phyloP scores from a whole-genome alignment of 805 yeast species.

The Metschnikowia amazonensis region DNA sequence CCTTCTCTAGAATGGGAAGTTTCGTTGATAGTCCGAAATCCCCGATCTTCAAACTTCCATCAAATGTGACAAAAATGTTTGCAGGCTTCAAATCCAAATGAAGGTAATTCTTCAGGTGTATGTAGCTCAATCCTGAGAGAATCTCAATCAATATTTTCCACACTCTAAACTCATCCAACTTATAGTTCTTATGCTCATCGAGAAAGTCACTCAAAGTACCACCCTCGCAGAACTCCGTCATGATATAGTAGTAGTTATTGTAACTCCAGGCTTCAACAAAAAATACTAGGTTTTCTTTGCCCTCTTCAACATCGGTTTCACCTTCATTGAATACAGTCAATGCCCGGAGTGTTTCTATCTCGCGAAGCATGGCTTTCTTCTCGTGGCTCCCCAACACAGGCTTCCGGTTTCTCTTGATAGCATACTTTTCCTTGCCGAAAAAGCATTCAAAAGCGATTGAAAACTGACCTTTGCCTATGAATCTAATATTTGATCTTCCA shows the following conservation, averaged over 20 bases:
- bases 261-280: conserved; percentile 85
- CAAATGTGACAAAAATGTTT: conserved; percentile 88
- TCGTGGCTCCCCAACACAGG: conserved; percentile 52
- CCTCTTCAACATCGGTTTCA: conserved; percentile 48
- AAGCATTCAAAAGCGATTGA: conserved; percentile 82
- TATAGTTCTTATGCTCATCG: conserved; percentile 63
- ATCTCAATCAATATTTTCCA: conserved; percentile 94
- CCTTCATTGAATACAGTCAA: conserved; percentile 37
- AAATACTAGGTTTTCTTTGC: conserved; percentile 72
- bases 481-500: conserved; percentile 54
- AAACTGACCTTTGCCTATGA: conserved; percentile 84
- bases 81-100: conserved; percentile 96
- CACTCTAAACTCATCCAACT: conserved; percentile 92
- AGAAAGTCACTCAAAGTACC: conserved; percentile 83
- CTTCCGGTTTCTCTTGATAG: conserved; percentile 81
- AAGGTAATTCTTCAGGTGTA: conserved; percentile 69
- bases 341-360: conserved; percentile 64
- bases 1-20: conserved; percentile 60
- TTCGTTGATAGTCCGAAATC: conserved; percentile 94
- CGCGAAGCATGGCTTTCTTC: conserved; percentile 61
- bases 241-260: conserved; percentile 72
- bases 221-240: conserved; percentile 94
- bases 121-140: conserved; percentile 70
- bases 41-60: conserved; percentile 89
- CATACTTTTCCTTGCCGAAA: conserved; percentile 65